These are phyloP conservation scores for Calocybe cyanea DNA, from an alignment of 768 basidiomycete genomes.

Conservation along the genomic window DNA sequence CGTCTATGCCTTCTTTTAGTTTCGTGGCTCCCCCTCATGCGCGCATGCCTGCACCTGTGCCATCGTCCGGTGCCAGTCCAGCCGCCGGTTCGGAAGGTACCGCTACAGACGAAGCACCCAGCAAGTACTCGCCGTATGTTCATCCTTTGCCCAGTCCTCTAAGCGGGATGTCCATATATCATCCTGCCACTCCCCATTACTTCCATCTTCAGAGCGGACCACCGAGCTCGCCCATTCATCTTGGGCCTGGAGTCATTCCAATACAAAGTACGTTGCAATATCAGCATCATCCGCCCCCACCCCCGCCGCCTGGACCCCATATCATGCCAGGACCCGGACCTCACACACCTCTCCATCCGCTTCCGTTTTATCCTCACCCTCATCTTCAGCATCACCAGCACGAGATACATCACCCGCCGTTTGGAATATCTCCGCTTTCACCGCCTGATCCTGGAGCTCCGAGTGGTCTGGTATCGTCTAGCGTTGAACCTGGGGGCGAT, in stretches of 20 bases:
- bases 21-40: constrained; percentile 76
- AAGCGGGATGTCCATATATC: not conserved
- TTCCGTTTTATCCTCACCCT: not conserved
- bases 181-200: too few relatives aligned
- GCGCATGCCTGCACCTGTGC: too few relatives aligned
- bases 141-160: constrained; percentile 12
- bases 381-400: not conserved
- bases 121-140: constrained; percentile 1
- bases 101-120: not conserved
- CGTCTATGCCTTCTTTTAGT: constrained; percentile 93
- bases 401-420: not conserved
- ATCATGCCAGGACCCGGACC: not conserved
- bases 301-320: too few relatives aligned
- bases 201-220: not conserved
- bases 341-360: not conserved
- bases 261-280: too few relatives aligned
- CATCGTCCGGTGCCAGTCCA: constrained; percentile 1
- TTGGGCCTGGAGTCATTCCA: too few relatives aligned
- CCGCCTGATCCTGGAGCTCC: not conserved
- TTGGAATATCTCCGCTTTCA: constrained; percentile 1
- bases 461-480: not conserved
- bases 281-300: not conserved
- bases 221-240: not conserved
- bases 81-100: too few relatives aligned
- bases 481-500: constrained; percentile 1